Base-by-base conservation (phyloP, 2,329 filamentous ascomycete genomes). In the Pyrenochaeta sp. region DNA sequence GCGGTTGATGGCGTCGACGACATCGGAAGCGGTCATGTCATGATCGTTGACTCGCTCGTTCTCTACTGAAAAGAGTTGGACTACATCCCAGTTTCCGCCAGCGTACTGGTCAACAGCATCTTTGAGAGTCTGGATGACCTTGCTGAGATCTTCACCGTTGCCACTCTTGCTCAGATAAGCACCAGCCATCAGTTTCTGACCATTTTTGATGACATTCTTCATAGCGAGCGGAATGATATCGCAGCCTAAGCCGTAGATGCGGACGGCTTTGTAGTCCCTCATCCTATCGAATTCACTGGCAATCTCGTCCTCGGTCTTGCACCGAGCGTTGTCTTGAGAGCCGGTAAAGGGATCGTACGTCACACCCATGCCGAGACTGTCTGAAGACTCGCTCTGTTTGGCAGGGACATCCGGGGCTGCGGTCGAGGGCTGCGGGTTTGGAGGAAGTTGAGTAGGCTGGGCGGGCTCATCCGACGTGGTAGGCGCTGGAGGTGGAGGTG, bases 181-280 rank as follows among this genome's bases (percentile, higher is more conserved):
- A 52, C 92, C 93, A 12, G 90, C 84, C 77, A 96, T 91, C 32
- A 96, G 79, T 75, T 88, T 89, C 74, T 91, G 84, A 47, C 84
- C 84, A 67, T 87, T 83, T n/a, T 82, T 77, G 67, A 86, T 86
- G 37, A 88, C 90, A 8, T 89, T 88, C 10, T 82, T 77, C 32
- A 90, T 79, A 19, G 90, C 85, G 13, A 83, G 86, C 2, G 82
- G 75, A 39, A 92, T 84, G 74, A 93, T 90, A 69, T 91, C 81
- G 76, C 92, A 96, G 76, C 93, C 91, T 56, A 88, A 87, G 51
- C 92, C 92, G 72, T 96, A 96, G 71, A 91, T 85, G 50, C 93
- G 90, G 53, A 96, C 80, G 36, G 88, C 77, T 19, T 82, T 82
- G 77, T 90, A 93, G 13, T 79, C 80, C 28, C 87, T 80, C 50